A percentile compares a stretch with the other conserved stretches of the same genome.
These are phyloP conservation scores for Actinomortierella ambigua DNA, from an alignment of 371 early-diverging fungal species.

Conservation along the genomic window DNA sequence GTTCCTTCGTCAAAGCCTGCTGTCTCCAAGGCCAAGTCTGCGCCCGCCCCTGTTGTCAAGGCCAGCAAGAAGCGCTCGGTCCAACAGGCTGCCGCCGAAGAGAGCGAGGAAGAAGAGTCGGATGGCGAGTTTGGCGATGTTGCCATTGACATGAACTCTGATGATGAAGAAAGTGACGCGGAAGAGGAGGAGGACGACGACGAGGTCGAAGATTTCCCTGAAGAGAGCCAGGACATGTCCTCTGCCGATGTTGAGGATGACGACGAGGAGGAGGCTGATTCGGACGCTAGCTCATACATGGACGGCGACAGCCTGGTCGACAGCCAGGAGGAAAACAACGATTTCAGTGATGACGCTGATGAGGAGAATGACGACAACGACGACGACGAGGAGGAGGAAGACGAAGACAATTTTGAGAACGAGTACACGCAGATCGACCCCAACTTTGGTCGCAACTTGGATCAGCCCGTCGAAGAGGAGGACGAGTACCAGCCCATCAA, in stretches of 20 bases:
- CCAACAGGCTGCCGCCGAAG: conserved; percentile 22
- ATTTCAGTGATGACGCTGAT: conserved; percentile 19
- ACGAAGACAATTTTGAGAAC: conserved; percentile 45
- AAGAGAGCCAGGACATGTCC: conserved; percentile 46
- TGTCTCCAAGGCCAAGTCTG: too few species aligned
- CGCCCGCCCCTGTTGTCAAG: too few species aligned
- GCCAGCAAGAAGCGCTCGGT: conserved; percentile 37
- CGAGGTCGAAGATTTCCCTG: conserved; percentile 28
- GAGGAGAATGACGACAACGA: conserved; percentile 46
- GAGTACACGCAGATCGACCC: conserved; percentile 35
- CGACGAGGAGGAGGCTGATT: conserved; percentile 34
- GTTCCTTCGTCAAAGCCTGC: conserved; percentile 17
- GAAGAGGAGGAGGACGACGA: conserved; percentile 52
- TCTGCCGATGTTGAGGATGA: conserved; percentile 39
- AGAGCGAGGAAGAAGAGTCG: conserved; percentile 44
- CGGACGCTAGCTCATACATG: conserved; percentile 38
- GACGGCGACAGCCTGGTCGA: conserved; percentile 42
- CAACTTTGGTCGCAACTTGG: conserved; percentile 39
- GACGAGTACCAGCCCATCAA: conserved; percentile 41
- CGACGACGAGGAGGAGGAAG: conserved; percentile 43
- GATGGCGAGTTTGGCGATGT: conserved; percentile 51
- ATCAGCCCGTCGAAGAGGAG: conserved; percentile 33
- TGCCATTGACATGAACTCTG: conserved; percentile 56
- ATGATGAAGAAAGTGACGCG: conserved; percentile 58
- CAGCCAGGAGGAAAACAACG: conserved; percentile 47